Evolutionary conservation across 768 basidiomycete species (phyloP).

Genomic region (Gloeostereum incarnatum): DNA sequence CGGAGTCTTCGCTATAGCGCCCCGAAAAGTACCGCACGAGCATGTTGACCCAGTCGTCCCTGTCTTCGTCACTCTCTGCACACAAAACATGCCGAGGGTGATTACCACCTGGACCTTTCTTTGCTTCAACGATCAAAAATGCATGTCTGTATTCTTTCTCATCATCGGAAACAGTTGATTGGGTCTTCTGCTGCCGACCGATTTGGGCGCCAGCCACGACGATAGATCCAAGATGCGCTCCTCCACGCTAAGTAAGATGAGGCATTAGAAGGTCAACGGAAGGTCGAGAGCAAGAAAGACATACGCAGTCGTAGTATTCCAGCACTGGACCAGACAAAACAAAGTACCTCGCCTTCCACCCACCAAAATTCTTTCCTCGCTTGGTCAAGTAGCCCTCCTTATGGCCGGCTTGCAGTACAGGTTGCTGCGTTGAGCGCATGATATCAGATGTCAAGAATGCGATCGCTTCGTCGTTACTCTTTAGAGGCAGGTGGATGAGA

Average conservation of each 20-base stretch:
- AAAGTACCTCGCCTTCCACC: conserved; percentile 95
- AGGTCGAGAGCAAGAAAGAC: conserved; percentile 21
- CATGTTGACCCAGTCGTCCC: conserved; percentile 92
- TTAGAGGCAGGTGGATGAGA: conserved; percentile 71
- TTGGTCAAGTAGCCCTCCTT: conserved; percentile 97
- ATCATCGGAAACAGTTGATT: conserved; percentile 51
- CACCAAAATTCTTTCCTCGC: conserved; percentile 95
- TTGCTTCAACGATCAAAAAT: conserved; percentile 91
- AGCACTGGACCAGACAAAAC: conserved; percentile 85
- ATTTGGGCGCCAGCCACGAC: conserved; percentile 89
- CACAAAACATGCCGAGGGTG: conserved; percentile 87
- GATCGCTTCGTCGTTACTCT: conserved; percentile 84
- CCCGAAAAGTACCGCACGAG: conserved; percentile 85
- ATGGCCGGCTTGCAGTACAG: conserved; percentile 72
- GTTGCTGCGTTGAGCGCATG: conserved; percentile 64
- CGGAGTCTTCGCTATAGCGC: conserved; percentile 64
- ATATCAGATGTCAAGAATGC: conserved; percentile 90
- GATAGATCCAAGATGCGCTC: conserved; percentile 87
- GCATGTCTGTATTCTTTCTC: conserved; percentile 96
- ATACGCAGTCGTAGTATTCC: conserved; percentile 92
- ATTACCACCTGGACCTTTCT: conserved; percentile 58
- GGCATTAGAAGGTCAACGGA: conserved; percentile 7
- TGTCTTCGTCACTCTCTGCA: conserved; percentile 89
- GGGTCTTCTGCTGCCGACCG: conserved; percentile 78
- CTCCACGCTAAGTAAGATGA: conserved; percentile 58